A percentile compares a stretch with the other conserved stretches of the same genome.
phyloP scores from a whole-genome alignment of 495 filamentous ascomycete genomes.

The Bathelium albidoporum region DNA sequence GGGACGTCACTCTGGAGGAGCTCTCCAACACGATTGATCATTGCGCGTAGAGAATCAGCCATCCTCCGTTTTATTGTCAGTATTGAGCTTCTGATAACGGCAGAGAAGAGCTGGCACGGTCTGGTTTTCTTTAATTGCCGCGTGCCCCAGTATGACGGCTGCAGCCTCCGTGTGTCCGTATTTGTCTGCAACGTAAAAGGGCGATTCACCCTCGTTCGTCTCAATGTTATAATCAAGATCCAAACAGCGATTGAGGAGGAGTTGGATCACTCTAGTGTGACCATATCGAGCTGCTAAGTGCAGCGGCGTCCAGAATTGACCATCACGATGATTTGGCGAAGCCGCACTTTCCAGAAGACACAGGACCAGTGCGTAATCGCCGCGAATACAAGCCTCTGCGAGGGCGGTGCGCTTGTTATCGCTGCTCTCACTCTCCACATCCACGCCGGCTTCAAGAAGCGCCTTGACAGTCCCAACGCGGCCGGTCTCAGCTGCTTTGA shows the following conservation, averaged over 20 bases:
- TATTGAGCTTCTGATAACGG: too few species aligned
- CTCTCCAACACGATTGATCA: too few species aligned
- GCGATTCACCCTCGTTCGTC: neutral
- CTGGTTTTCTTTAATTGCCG: too few species aligned
- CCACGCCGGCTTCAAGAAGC: neutral
- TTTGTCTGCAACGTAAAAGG: neutral
- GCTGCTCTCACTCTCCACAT: neutral
- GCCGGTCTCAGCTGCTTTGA: neutral
- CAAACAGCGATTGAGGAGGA: neutral
- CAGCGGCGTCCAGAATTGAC: neutral
- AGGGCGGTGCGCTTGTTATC: neutral
- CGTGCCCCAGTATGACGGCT: too few species aligned
- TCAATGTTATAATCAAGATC: neutral
- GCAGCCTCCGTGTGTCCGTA: too few species aligned
- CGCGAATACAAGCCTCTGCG: neutral
- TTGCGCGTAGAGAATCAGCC: too few species aligned
- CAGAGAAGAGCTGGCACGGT: too few species aligned
- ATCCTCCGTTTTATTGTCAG: too few species aligned
- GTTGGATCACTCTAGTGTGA: neutral
- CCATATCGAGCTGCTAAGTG: neutral
- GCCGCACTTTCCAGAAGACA: neutral
- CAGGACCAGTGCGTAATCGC: neutral
- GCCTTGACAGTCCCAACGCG: neutral
- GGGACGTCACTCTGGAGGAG: too few species aligned
- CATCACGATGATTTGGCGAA: neutral